Conservation (phyloP, 495 filamentous ascomycete species). For the Neurospora sp. region DNA sequence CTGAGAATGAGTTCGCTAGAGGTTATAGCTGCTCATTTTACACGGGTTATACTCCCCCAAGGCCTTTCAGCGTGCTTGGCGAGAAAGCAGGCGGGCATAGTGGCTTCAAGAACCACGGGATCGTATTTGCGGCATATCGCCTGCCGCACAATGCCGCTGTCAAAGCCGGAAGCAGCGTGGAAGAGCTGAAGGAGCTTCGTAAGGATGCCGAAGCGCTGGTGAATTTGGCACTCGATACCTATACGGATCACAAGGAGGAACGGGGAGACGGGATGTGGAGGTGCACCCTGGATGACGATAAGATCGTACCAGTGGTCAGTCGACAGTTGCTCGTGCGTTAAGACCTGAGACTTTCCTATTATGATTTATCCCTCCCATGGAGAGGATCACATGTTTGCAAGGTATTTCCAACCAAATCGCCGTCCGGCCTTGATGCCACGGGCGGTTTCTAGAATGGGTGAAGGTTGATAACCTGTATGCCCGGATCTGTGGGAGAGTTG, state of each 20-base stretch:
- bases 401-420: not conserved
- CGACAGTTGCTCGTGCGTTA: not conserved
- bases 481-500: not conserved
- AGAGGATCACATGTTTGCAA: not conserved
- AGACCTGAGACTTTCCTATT: not conserved
- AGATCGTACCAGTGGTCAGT: not conserved
- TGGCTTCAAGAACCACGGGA: constrained; percentile 23
- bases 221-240: constrained; percentile 23
- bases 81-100: not conserved
- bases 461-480: not conserved
- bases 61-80: not conserved
- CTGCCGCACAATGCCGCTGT: constrained; percentile 8
- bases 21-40: constrained; percentile 34
- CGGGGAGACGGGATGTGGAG: not conserved
- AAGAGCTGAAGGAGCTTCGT: constrained; percentile 18
- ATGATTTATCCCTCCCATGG: not conserved
- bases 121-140: constrained; percentile 33
- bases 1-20: constrained; percentile 22
- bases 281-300: not conserved
- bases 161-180: constrained; percentile 1
- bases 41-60: constrained; percentile 15
- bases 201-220: constrained; percentile 28
- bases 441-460: not conserved
- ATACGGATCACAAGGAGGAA: constrained; percentile 9
- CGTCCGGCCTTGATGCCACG: not conserved